Evolutionary conservation across 148 eudicot species (phyloP).

Genomic region (Amaranthus cruentus): DNA sequence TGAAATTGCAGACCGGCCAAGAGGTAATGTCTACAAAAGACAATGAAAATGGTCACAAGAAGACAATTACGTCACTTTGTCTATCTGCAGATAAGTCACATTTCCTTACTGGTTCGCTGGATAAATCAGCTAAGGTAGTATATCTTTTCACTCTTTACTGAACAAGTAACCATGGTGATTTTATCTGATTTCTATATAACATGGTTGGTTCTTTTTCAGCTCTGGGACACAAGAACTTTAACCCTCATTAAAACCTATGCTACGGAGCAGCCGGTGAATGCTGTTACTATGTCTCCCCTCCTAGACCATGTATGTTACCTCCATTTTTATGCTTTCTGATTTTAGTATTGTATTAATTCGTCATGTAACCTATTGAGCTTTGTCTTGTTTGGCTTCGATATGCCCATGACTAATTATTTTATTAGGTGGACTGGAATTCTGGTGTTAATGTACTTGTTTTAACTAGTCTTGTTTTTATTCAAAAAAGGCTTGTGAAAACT

Average conservation of each 20-base stretch:
- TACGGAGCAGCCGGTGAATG: slow-evolving; percentile 87
- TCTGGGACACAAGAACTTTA: slow-evolving; percentile 84
- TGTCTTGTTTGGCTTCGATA: not conserved
- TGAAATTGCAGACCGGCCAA: slow-evolving; percentile 62
- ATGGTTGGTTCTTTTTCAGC: slow-evolving; percentile 34
- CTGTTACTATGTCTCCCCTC: slow-evolving; percentile 88
- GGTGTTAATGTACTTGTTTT: not conserved
- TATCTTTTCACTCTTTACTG: not conserved
- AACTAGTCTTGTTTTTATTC: too few relatives aligned
- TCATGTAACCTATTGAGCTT: not conserved
- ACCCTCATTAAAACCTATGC: slow-evolving; percentile 73
- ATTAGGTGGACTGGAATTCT: not conserved
- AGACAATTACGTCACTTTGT: slow-evolving; percentile 65
- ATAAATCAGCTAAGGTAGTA: slow-evolving; percentile 85
- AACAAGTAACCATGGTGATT: not conserved
- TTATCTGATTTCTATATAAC: not conserved
- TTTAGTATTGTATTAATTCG: not conserved
- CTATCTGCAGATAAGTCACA: slow-evolving; percentile 80
- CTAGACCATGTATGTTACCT: slow-evolving; percentile 71
- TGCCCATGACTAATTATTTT: not conserved
- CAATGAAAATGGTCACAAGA: slow-evolving; percentile 66
- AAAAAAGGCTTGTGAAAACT: too few relatives aligned
- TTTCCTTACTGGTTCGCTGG: slow-evolving; percentile 82
- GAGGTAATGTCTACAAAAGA: slow-evolving; percentile 59
- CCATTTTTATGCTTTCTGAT: too few relatives aligned